Conservation (phyloP, 495 filamentous ascomycete genomes). For the Penicillium roqueforti region DNA sequence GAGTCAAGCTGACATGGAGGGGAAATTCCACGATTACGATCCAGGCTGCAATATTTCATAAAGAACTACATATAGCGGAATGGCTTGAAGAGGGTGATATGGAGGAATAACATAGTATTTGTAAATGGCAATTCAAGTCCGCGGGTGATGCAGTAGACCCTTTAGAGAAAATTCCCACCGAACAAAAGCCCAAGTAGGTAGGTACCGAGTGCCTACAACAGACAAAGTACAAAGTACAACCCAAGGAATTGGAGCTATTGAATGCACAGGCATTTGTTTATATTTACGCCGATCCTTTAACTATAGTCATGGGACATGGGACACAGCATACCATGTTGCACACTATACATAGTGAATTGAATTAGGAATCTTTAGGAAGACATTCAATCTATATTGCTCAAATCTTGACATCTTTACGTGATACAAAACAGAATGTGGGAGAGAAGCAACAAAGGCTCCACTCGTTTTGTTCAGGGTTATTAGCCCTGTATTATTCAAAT, state of each 20-base stretch:
- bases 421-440: neutral
- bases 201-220: too few relatives aligned
- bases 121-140: neutral
- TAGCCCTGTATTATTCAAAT: neutral
- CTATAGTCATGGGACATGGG: neutral
- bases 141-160: too few relatives aligned
- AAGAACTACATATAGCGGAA: neutral
- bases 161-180: too few relatives aligned
- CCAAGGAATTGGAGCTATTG: neutral
- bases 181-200: too few relatives aligned
- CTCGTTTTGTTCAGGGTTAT: neutral
- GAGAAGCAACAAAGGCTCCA: constrained; percentile 3
- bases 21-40: neutral
- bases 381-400: neutral
- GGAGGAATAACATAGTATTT: neutral
- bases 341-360: neutral
- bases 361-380: neutral
- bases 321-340: neutral
- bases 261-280: neutral
- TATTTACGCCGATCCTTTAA: neutral
- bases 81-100: neutral
- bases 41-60: neutral
- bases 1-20: neutral
- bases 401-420: neutral
- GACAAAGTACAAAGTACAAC: neutral